phyloP scores from a whole-genome alignment of 2,329 filamentous ascomycete species.

The Aspergillus sp. region DNA sequence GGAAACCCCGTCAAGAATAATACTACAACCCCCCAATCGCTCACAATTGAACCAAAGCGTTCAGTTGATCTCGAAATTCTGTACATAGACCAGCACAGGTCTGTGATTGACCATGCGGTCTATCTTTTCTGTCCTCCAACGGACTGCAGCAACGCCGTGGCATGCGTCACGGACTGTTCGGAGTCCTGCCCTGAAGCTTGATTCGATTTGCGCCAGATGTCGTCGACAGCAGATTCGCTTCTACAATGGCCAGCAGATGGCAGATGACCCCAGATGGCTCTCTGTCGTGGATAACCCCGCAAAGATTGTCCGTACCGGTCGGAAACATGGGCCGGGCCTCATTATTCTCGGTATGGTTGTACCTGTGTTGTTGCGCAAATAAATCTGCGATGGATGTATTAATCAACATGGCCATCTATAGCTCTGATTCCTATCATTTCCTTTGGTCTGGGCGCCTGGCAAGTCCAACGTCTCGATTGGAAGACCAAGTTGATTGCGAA shows the following conservation, averaged over 20 bases:
- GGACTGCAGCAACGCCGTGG: slow-evolving; percentile 18
- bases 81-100: background rate
- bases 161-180: slow-evolving; percentile 16
- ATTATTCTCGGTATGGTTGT: slow-evolving; percentile 65
- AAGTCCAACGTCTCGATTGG: slow-evolving; percentile 87
- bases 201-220: slow-evolving; percentile 32
- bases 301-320: slow-evolving; percentile 68
- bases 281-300: slow-evolving; percentile 86
- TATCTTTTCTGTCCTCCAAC: slow-evolving; percentile 22
- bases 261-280: slow-evolving; percentile 72
- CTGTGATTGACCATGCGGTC: slow-evolving; percentile 20
- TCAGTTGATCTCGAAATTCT: too few species aligned
- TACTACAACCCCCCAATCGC: slow-evolving; percentile 8
- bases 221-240: slow-evolving; percentile 34
- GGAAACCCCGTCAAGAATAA: background rate
- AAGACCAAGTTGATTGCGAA: slow-evolving; percentile 89
- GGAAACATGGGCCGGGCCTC: slow-evolving; percentile 73
- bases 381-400: slow-evolving; percentile 4
- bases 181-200: slow-evolving; percentile 15
- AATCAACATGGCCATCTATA: slow-evolving; percentile 9
- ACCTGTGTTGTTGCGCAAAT: background rate
- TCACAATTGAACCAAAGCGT: background rate
- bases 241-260: slow-evolving; percentile 46
- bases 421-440: slow-evolving; percentile 88
- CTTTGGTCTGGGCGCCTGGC: slow-evolving; percentile 88